Percentiles rank a stretch among this genome's conserved stretches.
Evolutionary conservation across 768 basidiomycete species (phyloP).

Genomic region (Tephrocybe rancida): DNA sequence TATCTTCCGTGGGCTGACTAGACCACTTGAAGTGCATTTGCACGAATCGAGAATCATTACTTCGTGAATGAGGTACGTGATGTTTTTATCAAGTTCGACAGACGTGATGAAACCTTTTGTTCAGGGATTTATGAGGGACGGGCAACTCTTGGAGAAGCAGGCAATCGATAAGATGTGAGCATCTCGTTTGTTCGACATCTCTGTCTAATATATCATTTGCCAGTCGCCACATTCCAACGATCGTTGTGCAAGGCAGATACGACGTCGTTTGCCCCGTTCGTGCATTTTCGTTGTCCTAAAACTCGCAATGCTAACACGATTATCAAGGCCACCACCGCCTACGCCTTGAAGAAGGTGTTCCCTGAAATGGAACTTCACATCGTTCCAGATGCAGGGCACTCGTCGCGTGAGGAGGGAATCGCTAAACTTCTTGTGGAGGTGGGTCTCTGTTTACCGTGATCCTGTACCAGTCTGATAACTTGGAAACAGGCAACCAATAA

Average conservation of each 20-base stretch:
- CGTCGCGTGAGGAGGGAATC: slow-evolving; percentile 73
- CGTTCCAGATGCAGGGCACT: slow-evolving; percentile 88
- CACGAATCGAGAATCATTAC: slow-evolving; percentile 89
- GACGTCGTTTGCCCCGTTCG: slow-evolving; percentile 86
- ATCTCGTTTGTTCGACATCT: background rate
- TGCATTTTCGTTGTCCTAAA: background rate
- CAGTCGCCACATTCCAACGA: slow-evolving; percentile 86
- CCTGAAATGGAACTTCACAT: slow-evolving; percentile 77
- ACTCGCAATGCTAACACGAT: background rate
- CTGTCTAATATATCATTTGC: background rate
- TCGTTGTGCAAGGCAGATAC: slow-evolving; percentile 86
- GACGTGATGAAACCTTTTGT: background rate
- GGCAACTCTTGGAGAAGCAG: slow-evolving; percentile 82
- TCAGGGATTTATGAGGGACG: slow-evolving; percentile 86
- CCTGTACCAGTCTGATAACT: too few relatives aligned
- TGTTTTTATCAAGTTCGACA: background rate
- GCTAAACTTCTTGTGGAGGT: slow-evolving; percentile 74
- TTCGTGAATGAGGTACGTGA: slow-evolving; percentile 74
- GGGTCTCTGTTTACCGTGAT: slow-evolving; percentile 11
- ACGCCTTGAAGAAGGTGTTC: slow-evolving; percentile 80
- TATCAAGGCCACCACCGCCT: slow-evolving; percentile 74
- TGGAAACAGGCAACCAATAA: too few relatives aligned
- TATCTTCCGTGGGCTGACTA: background rate
- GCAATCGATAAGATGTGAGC: slow-evolving; percentile 86
- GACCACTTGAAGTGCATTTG: slow-evolving; percentile 65